Evolutionary conservation across 2,329 filamentous ascomycete species (phyloP).

Genomic region (Xylariaceae sp.): DNA sequence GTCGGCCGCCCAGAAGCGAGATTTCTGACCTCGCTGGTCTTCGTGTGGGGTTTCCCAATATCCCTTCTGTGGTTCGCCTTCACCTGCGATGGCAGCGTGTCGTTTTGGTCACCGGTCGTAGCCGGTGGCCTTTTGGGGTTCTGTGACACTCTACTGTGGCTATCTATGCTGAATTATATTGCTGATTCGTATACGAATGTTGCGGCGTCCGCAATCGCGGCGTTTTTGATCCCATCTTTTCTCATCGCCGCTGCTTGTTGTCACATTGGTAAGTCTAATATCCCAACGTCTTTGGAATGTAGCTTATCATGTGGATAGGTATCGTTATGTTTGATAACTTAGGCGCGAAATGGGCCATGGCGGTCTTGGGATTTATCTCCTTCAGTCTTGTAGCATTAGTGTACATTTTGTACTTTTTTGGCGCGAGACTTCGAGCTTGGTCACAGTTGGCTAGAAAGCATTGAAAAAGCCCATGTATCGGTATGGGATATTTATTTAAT

Average conservation of each 20-base stretch:
- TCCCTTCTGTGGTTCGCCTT: slow-evolving; percentile 48
- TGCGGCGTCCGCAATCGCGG: slow-evolving; percentile 45
- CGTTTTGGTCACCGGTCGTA: slow-evolving; percentile 45
- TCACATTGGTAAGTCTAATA: slow-evolving; percentile 40
- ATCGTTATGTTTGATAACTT: slow-evolving; percentile 43
- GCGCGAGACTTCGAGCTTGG: slow-evolving; percentile 36
- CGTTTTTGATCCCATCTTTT: slow-evolving; percentile 48
- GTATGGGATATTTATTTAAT: background rate
- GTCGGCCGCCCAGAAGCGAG: slow-evolving; percentile 44
- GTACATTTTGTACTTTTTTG: slow-evolving; percentile 46
- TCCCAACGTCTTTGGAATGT: background rate
- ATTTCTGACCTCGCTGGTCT: slow-evolving; percentile 44
- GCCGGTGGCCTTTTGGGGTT: slow-evolving; percentile 45
- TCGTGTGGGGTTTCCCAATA: slow-evolving; percentile 46
- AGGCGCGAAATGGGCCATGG: slow-evolving; percentile 45
- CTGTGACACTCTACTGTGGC: slow-evolving; percentile 46
- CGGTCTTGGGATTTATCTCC: slow-evolving; percentile 44
- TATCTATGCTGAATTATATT: slow-evolving; percentile 48
- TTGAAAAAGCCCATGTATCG: background rate
- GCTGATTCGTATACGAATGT: slow-evolving; percentile 47
- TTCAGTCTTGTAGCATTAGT: slow-evolving; percentile 44
- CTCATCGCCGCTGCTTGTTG: slow-evolving; percentile 44
- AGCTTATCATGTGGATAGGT: slow-evolving; percentile 17
- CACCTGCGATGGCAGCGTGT: slow-evolving; percentile 42
- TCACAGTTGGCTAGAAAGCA: slow-evolving; percentile 40